Evolutionary conservation across 345 rosid genomes (phyloP).

Genomic region (Eutrema yunnanense): DNA sequence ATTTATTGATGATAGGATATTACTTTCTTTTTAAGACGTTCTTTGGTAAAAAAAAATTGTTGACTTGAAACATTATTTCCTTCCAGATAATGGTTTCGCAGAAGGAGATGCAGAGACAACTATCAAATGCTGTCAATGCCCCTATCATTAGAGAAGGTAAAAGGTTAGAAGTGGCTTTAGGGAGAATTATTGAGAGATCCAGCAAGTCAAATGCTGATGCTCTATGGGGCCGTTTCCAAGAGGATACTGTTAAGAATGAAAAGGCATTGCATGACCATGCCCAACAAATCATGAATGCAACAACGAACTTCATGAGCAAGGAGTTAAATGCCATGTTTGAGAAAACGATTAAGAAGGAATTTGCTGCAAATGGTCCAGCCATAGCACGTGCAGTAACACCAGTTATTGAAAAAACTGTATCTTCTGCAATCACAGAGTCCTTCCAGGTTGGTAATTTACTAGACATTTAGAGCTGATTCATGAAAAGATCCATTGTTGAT

Average conservation of each 20-base stretch:
- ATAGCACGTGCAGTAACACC: slow-evolving; percentile 58
- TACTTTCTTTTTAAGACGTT: neutral
- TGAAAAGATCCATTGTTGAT: neutral
- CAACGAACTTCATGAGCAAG: slow-evolving; percentile 51
- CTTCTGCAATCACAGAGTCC: slow-evolving; percentile 62
- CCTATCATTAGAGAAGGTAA: slow-evolving; percentile 64
- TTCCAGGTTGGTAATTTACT: slow-evolving; percentile 62
- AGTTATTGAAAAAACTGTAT: slow-evolving; percentile 55
- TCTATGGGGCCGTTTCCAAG: slow-evolving; percentile 75
- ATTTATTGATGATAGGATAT: neutral
- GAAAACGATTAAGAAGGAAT: slow-evolving; percentile 63
- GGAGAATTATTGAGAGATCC: slow-evolving; percentile 63
- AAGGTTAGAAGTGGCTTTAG: slow-evolving; percentile 69
- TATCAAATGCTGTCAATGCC: slow-evolving; percentile 47
- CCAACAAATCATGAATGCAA: slow-evolving; percentile 53
- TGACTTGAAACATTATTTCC: neutral
- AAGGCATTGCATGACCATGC: slow-evolving; percentile 45
- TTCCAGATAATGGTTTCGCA: slow-evolving; percentile 56
- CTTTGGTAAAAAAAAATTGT: neutral
- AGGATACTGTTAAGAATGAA: slow-evolving; percentile 61
- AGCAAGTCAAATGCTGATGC: slow-evolving; percentile 71
- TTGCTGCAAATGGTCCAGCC: slow-evolving; percentile 45
- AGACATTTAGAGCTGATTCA: neutral
- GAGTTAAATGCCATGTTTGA: slow-evolving; percentile 52
- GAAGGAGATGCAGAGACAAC: slow-evolving; percentile 81